phyloP scores from a whole-genome alignment of 495 filamentous ascomycete species.

The Articulospora tetracladia region DNA sequence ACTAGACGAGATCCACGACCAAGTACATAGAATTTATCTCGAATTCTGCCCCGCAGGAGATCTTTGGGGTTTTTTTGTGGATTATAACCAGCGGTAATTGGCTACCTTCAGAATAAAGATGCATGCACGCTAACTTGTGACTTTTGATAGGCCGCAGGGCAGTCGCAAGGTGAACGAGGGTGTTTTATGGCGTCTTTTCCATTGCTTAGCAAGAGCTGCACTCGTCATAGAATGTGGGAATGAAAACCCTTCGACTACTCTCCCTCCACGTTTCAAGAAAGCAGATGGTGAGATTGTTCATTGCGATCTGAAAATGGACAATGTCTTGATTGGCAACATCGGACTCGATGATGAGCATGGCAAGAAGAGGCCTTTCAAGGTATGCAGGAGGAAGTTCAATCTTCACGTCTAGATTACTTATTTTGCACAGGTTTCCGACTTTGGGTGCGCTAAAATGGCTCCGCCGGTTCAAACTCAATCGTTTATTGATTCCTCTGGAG shows the following conservation, averaged over 20 bases:
- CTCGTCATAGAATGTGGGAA: slow-evolving; percentile 8
- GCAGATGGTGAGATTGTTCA: slow-evolving; percentile 7
- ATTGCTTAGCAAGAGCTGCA: slow-evolving; percentile 12
- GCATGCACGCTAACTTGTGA: background rate
- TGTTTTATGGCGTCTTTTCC: slow-evolving; percentile 9
- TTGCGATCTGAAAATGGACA: slow-evolving; percentile 7
- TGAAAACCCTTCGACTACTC: background rate
- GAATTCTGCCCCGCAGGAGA: slow-evolving; percentile 11
- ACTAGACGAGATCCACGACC: background rate
- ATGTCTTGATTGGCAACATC: background rate
- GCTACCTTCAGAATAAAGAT: background rate
- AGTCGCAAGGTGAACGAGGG: background rate
- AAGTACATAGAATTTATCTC: slow-evolving; percentile 9
- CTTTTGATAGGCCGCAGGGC: background rate
- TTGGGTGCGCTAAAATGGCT: background rate
- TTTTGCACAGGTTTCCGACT: slow-evolving; percentile 4
- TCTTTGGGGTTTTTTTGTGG: background rate
- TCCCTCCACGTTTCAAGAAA: background rate
- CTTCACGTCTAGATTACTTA: background rate
- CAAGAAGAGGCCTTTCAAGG: background rate
- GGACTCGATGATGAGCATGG: slow-evolving; percentile 6
- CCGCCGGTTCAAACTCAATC: background rate
- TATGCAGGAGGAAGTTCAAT: background rate
- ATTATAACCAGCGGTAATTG: background rate
- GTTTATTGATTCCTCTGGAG: background rate